A percentile compares a stretch with the other conserved stretches of the same genome.
phyloP scores from a whole-genome alignment of 1,284 basidiomycete genomes.

The Irpex sp. region DNA sequence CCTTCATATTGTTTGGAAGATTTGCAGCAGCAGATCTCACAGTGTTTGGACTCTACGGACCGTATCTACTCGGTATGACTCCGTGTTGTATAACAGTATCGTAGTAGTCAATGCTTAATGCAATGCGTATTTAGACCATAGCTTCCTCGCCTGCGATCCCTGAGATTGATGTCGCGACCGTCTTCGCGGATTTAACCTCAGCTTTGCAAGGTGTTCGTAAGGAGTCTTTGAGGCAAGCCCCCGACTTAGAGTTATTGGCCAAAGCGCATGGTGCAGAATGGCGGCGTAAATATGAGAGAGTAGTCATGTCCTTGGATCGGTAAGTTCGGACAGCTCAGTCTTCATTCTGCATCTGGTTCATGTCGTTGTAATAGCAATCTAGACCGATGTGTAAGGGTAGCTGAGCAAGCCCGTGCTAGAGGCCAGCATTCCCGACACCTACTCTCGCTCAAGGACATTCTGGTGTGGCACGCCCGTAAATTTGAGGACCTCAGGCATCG shows the following conservation, averaged over 20 bases:
- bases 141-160: not conserved
- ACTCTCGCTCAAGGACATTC: not conserved
- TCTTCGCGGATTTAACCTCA: not conserved
- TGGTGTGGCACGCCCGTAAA: slow-evolving; percentile 7
- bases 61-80: not conserved
- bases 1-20: not conserved
- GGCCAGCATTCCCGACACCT: slow-evolving; percentile 7
- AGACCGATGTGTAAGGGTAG: slow-evolving; percentile 1
- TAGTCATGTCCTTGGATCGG: slow-evolving; percentile 3
- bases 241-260: not conserved
- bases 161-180: not conserved
- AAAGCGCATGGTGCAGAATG: slow-evolving; percentile 1
- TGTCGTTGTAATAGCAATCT: slow-evolving; percentile 2
- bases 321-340: not conserved
- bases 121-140: not conserved
- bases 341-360: too few species aligned
- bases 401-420: slow-evolving; percentile 4
- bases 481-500: slow-evolving; percentile 7
- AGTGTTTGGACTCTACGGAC: not conserved
- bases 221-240: not conserved
- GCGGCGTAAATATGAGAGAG: not conserved
- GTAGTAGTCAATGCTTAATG: not conserved
- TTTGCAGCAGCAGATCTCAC: not conserved
- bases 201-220: not conserved
- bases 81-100: not conserved